Conservation (phyloP, 1,284 basidiomycete species). For the Fomitopsis schrenkii region DNA sequence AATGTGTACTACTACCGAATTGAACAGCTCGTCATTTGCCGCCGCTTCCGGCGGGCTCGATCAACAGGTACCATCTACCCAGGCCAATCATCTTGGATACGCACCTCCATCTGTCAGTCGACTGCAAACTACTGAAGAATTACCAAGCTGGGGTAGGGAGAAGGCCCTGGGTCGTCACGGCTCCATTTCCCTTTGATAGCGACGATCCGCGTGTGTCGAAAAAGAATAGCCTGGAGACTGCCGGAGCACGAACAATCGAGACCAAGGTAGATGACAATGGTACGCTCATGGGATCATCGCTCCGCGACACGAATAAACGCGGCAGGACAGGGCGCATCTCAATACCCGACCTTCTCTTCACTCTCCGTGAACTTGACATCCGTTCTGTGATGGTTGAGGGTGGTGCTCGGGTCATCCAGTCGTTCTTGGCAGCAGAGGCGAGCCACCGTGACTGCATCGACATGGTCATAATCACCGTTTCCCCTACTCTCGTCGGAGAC, state of each 20-base stretch:
- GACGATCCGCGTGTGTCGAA: constrained; percentile 18
- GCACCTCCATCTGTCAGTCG: constrained; percentile 58
- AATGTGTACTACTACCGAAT: background rate
- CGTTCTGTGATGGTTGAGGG: constrained; percentile 93
- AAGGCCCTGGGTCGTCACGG: constrained; percentile 74
- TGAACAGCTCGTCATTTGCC: constrained; percentile 55
- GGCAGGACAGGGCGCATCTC: constrained; percentile 38
- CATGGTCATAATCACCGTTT: constrained; percentile 76
- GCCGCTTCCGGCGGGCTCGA: constrained; percentile 30
- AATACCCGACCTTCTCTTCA: constrained; percentile 47
- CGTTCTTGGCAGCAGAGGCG: constrained; percentile 54
- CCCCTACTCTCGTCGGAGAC: constrained; percentile 76
- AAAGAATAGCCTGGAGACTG: constrained; percentile 34
- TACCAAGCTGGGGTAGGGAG: constrained; percentile 55
- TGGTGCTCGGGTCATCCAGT: constrained; percentile 79
- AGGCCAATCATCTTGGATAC: constrained; percentile 86
- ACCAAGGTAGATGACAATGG: constrained; percentile 26
- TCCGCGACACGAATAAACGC: constrained; percentile 3
- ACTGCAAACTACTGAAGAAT: constrained; percentile 76
- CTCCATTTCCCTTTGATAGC: constrained; percentile 24
- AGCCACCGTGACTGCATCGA: constrained; percentile 47
- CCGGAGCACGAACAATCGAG: constrained; percentile 53
- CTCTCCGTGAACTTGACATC: constrained; percentile 53
- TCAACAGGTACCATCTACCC: constrained; percentile 50
- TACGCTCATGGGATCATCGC: background rate